Evolutionary conservation across 208 protist species (phyloP).

Genomic region (Leishmania aethiopica): DNA sequence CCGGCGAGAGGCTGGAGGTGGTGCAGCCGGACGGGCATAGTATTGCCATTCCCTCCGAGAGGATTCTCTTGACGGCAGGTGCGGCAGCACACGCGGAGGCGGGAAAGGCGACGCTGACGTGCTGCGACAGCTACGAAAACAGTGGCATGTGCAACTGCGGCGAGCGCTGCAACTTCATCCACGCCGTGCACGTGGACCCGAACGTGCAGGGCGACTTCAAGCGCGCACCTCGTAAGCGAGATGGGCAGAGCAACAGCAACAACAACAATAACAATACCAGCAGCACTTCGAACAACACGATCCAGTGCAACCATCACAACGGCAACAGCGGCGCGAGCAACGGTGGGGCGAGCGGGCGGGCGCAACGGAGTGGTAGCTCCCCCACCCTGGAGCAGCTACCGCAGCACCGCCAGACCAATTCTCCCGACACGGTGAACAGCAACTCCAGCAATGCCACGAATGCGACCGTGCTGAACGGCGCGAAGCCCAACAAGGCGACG

Average conservation of each 20-base stretch:
- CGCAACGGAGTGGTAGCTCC: slow-evolving; percentile 5
- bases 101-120: not conserved
- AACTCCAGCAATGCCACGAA: slow-evolving; percentile 12
- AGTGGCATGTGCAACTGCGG: slow-evolving; percentile 84
- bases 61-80: slow-evolving; percentile 31
- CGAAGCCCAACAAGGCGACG: not conserved
- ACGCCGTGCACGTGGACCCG: slow-evolving; percentile 76
- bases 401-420: slow-evolving; percentile 9
- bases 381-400: not conserved
- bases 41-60: slow-evolving; percentile 37
- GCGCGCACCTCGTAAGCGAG: slow-evolving; percentile 31
- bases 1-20: slow-evolving; percentile 18
- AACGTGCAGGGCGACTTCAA: slow-evolving; percentile 66
- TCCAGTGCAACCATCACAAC: not conserved
- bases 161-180: slow-evolving; percentile 80
- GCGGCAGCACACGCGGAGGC: slow-evolving; percentile 7
- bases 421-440: slow-evolving; percentile 24
- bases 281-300: not conserved
- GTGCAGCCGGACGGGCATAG: slow-evolving; percentile 32
- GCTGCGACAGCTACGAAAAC: slow-evolving; percentile 32
- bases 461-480: not conserved
- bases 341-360: not conserved
- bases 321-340: slow-evolving; percentile 1
- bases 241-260: not conserved
- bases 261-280: slow-evolving; percentile 4